phyloP scores from a whole-genome alignment of 495 filamentous ascomycete species.

The Saxispiralis lemnorum region DNA sequence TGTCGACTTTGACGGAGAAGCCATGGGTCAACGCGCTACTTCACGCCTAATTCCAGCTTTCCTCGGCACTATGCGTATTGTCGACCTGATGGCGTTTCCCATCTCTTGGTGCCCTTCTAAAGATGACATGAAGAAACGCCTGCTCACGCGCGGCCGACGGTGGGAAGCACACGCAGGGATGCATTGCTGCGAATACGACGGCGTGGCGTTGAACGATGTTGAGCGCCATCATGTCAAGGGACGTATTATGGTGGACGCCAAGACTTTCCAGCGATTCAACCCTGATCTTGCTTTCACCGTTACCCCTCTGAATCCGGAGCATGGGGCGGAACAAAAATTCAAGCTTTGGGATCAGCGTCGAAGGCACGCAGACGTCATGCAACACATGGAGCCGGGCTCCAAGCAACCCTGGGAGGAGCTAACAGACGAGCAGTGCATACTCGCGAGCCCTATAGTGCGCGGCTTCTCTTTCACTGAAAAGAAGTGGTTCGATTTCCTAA shows the following conservation, averaged over 20 bases:
- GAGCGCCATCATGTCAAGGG: conserved; percentile 4
- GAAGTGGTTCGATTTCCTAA: conserved; percentile 8
- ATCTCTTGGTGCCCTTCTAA: conserved; percentile 4
- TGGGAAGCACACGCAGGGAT: conserved; percentile 5
- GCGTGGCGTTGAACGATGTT: conserved; percentile 4
- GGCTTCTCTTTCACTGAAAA: conserved; percentile 15
- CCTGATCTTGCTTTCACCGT: conserved; percentile 2
- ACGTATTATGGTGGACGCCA: conserved; percentile 9
- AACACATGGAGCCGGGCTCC: too few species aligned
- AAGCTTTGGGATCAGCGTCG: not conserved
- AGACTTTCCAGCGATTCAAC: conserved; percentile 12
- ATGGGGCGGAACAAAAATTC: not conserved
- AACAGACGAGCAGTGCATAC: conserved; percentile 11
- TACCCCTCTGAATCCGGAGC: conserved; percentile 1
- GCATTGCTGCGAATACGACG: conserved; percentile 7
- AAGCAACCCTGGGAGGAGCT: not conserved
- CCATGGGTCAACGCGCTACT: not conserved
- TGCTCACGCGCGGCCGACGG: conserved; percentile 6
- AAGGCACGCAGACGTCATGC: too few species aligned
- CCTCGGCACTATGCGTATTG: conserved; percentile 3
- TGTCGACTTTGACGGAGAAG: conserved; percentile 7
- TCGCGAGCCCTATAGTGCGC: conserved; percentile 9
- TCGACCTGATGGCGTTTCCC: conserved; percentile 6
- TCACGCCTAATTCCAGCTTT: conserved; percentile 1
- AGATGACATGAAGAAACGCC: not conserved